A percentile compares a stretch with the other conserved stretches of the same genome.
These are phyloP conservation scores for Aspergillus costaricaensis DNA, from an alignment of 2,329 filamentous ascomycete species.

Conservation along the genomic window DNA sequence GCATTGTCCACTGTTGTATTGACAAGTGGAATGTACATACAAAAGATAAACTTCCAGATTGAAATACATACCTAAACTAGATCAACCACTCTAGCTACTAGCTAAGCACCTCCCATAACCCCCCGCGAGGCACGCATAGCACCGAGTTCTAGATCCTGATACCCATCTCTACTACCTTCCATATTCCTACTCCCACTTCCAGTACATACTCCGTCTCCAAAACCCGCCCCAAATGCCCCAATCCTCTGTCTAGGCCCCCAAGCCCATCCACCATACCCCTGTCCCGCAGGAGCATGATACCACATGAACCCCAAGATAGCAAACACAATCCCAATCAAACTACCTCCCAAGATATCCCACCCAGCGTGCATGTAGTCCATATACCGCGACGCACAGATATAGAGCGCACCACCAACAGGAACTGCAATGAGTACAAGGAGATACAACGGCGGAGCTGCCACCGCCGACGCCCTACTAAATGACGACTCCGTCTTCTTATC, in stretches of 20 bases:
- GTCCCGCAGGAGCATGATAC: conserved; percentile 3
- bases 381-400: conserved; percentile 2
- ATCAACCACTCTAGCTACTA: no score
- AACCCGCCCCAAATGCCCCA: not conserved
- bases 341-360: conserved; percentile 4
- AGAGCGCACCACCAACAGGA: not conserved
- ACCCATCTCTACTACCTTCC: not conserved
- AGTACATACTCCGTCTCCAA: not conserved
- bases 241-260: not conserved
- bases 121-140: not conserved
- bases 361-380: conserved; percentile 10
- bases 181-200: conserved; percentile 2
- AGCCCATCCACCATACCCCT: not conserved
- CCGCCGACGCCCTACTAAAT: not conserved
- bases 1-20: no score
- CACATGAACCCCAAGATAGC: not conserved
- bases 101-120: not conserved
- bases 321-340: not conserved
- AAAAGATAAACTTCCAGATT: no score
- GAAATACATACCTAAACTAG: no score
- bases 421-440: not conserved
- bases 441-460: not conserved
- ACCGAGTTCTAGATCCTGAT: not conserved
- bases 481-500: no score
- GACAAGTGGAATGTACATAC: no score